Evolutionary conservation across 169 alveolate species (phyloP).

Genomic region (Fabrea salina): DNA sequence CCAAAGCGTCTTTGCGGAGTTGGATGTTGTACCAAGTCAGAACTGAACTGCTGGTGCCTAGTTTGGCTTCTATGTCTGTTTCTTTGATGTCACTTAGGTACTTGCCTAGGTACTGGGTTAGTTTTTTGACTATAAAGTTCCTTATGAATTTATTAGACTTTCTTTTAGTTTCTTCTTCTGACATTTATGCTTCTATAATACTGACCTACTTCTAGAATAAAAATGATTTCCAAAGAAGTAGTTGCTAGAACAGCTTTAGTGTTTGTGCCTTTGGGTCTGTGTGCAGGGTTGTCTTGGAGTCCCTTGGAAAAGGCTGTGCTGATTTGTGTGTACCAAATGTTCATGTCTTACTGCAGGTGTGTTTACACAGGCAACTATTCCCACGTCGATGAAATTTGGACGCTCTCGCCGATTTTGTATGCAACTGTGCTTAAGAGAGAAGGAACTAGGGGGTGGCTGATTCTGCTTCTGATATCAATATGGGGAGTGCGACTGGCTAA

Average conservation of each 20-base stretch:
- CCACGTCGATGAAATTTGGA: neutral
- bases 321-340: no score
- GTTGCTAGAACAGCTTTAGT: no score
- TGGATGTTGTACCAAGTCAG: neutral
- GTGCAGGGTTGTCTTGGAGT: no score
- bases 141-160: neutral
- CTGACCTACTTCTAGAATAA: no score
- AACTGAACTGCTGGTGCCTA: neutral
- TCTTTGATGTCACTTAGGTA: constrained; percentile 21
- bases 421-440: neutral
- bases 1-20: constrained; percentile 26
- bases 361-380: neutral
- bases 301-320: no score
- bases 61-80: neutral
- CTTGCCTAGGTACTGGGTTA: constrained; percentile 4
- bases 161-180: constrained; percentile 5
- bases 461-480: neutral
- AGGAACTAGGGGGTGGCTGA: neutral
- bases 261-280: no score
- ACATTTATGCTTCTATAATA: no score
- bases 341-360: no score
- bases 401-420: neutral
- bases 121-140: neutral
- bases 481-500: constrained; percentile 13
- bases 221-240: no score